A percentile compares a stretch with the other conserved stretches of the same genome.
Evolutionary conservation across 768 basidiomycete genomes (phyloP).

Genomic region (Dictyophora rubrovolvata): DNA sequence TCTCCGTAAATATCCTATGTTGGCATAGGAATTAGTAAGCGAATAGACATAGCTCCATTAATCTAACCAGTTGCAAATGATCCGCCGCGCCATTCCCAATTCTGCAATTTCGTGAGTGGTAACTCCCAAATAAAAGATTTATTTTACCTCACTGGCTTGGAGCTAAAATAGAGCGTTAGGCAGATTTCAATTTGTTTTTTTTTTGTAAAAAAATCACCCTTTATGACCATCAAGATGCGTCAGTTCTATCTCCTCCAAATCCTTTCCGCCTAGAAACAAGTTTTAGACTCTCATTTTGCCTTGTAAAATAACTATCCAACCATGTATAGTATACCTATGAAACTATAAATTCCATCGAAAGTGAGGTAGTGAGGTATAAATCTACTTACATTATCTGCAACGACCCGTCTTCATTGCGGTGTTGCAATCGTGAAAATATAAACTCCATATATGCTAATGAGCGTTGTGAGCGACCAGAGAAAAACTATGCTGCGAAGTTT

Average conservation of each 20-base stretch:
- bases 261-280: slow-evolving; percentile 45
- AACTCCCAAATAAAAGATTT: background rate
- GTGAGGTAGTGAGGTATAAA: background rate
- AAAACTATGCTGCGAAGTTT: slow-evolving; percentile 4
- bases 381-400: slow-evolving; percentile 76
- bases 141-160: slow-evolving; percentile 60
- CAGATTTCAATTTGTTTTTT: no score
- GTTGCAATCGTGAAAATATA: slow-evolving; percentile 70
- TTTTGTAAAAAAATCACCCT: slow-evolving; percentile 33
- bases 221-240: slow-evolving; percentile 83
- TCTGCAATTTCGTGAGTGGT: slow-evolving; percentile 19
- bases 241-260: slow-evolving; percentile 77
- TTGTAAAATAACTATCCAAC: slow-evolving; percentile 24
- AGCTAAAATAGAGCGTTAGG: slow-evolving; percentile 17
- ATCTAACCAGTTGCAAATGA: slow-evolving; percentile 72
- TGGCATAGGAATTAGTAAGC: slow-evolving; percentile 3
- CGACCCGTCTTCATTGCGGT: slow-evolving; percentile 84
- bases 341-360: background rate
- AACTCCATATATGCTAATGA: slow-evolving; percentile 77
- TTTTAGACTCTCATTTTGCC: background rate
- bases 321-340: slow-evolving; percentile 76
- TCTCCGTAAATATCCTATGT: slow-evolving; percentile 92
- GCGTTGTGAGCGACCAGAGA: slow-evolving; percentile 1
- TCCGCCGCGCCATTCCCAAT: slow-evolving; percentile 96
- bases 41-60: background rate